These are phyloP conservation scores for Asterella californica DNA, from an alignment of 225 moss, liverwort and hornwort genomes.

Conservation along the genomic window DNA sequence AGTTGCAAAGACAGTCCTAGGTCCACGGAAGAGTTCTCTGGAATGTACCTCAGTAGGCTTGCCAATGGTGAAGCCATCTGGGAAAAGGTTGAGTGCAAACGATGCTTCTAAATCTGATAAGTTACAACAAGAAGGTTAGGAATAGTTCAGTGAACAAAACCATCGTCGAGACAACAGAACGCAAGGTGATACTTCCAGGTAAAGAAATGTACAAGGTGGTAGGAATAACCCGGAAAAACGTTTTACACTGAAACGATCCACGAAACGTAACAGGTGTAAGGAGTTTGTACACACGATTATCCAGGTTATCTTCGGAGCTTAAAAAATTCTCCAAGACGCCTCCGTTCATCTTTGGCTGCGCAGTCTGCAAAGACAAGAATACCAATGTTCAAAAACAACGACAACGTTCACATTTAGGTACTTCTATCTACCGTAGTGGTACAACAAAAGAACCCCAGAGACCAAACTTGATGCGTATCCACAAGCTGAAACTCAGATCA, in stretches of 20 bases:
- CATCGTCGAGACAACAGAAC: background rate
- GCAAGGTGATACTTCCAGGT: background rate
- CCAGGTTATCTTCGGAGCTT: conserved; percentile 11
- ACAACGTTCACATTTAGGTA: background rate
- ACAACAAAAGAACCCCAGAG: background rate
- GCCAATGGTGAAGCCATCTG: conserved; percentile 84
- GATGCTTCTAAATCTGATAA: conserved; percentile 55
- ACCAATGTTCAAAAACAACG: background rate
- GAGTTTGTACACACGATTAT: background rate
- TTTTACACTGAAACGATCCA: background rate
- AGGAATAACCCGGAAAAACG: background rate
- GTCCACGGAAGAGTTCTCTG: no score
- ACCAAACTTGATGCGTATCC: background rate
- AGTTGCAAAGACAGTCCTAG: background rate
- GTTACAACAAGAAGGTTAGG: background rate
- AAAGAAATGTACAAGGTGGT: background rate
- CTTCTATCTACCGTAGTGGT: conserved; percentile 14
- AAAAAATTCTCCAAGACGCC: conserved; percentile 41
- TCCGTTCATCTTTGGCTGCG: conserved; percentile 30
- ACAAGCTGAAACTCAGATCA: background rate
- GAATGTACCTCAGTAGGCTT: conserved; percentile 72
- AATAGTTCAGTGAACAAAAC: background rate
- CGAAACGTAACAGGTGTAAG: no score
- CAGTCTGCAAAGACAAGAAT: conserved; percentile 25
- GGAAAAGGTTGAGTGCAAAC: conserved; percentile 89